These are phyloP conservation scores for Orbilia ellipsospora DNA, from an alignment of 2,329 filamentous ascomycete genomes.

Conservation along the genomic window DNA sequence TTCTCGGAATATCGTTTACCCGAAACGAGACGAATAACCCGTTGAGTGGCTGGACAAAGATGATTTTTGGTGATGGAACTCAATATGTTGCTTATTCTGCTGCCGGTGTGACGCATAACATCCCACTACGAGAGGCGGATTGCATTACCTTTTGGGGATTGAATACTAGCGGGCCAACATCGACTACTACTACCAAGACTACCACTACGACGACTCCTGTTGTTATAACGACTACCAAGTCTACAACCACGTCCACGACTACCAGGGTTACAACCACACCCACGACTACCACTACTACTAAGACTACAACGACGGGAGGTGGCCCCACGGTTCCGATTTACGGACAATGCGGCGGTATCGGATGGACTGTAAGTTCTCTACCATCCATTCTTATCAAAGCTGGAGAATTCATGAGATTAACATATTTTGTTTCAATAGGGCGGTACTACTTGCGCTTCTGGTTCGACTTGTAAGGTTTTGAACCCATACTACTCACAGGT, in stretches of 20 bases:
- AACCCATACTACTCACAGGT: constrained; percentile 56
- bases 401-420: no score
- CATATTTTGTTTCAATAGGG: constrained; percentile 1
- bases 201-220: constrained; percentile 20
- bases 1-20: constrained; percentile 64
- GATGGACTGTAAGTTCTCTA: constrained; percentile 44
- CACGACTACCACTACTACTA: no score
- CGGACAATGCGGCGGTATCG: constrained; percentile 56
- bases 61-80: constrained; percentile 55
- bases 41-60: constrained; percentile 56
- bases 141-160: constrained; percentile 32
- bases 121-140: constrained; percentile 21
- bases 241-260: not conserved
- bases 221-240: not conserved
- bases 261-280: constrained; percentile 23
- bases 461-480: constrained; percentile 43
- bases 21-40: constrained; percentile 53
- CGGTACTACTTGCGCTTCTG: constrained; percentile 36
- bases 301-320: constrained; percentile 16
- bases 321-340: constrained; percentile 23
- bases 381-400: not conserved
- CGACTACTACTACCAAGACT: constrained; percentile 10
- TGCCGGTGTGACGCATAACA: constrained; percentile 27
- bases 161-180: constrained; percentile 38
- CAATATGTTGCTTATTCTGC: constrained; percentile 52